Percentiles rank a stretch among this genome's conserved stretches.
These are phyloP conservation scores for Lagenidium sp. DNA, from an alignment of 352 stramenopile species.

Conservation along the genomic window DNA sequence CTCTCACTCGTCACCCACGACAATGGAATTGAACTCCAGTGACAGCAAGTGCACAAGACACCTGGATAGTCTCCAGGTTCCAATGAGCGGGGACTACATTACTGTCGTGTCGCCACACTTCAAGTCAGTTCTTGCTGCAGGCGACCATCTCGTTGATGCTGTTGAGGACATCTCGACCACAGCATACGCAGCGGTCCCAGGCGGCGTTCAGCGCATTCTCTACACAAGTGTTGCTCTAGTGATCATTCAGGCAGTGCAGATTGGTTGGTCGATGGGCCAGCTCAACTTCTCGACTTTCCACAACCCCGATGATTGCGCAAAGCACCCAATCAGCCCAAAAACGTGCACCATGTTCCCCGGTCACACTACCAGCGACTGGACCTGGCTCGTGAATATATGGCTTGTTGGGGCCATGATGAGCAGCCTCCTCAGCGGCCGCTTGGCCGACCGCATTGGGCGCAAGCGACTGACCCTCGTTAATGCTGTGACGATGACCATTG, in stretches of 20 bases:
- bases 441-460: constrained; percentile 23
- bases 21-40: no score
- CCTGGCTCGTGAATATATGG: constrained; percentile 26
- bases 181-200: no score
- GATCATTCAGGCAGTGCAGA: constrained; percentile 30
- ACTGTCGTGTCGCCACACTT: no score
- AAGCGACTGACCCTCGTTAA: constrained; percentile 21
- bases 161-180: no score
- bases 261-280: constrained; percentile 35
- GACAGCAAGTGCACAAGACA: no score
- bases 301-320: constrained; percentile 19
- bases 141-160: no score
- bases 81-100: no score
- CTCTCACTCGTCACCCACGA: no score
- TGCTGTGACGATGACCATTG: constrained; percentile 23
- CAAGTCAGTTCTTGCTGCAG: no score
- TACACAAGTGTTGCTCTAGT: constrained; percentile 8
- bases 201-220: no score
- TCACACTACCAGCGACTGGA: constrained; percentile 27
- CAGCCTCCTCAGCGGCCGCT: constrained; percentile 14
- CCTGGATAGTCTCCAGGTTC: no score
- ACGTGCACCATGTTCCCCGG: constrained; percentile 28
- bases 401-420: constrained; percentile 34
- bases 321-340: constrained; percentile 16
- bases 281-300: constrained; percentile 32